phyloP scores from a whole-genome alignment of 2,329 filamentous ascomycete species.

The Neophaeococcomyces aloes region DNA sequence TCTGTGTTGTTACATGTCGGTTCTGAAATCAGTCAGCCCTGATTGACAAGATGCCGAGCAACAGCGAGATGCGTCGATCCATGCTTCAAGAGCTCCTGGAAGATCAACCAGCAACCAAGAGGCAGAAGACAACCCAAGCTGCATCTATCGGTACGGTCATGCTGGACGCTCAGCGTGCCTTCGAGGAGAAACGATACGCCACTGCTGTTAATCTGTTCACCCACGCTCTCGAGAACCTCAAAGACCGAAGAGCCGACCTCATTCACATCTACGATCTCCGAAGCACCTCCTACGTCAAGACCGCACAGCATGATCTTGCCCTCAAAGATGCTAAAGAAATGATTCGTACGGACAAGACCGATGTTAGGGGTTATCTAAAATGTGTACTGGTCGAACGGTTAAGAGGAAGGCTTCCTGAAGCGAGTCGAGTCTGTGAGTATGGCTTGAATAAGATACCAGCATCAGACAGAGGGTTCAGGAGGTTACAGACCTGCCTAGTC shows the following conservation, averaged over 20 bases:
- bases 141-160: conserved; percentile 8
- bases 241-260: conserved; percentile 4
- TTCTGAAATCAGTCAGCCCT: background rate
- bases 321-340: conserved; percentile 48
- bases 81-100: conserved; percentile 7
- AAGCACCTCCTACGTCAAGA: conserved; percentile 28
- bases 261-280: conserved; percentile 3
- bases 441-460: conserved; percentile 44
- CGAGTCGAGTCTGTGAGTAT: conserved; percentile 47
- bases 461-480: conserved; percentile 21
- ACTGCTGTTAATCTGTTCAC: background rate
- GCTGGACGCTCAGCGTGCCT: conserved; percentile 8
- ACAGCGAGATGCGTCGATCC: conserved; percentile 2
- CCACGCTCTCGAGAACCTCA: conserved; percentile 1
- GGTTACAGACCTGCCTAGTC: conserved; percentile 10
- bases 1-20: too few relatives aligned
- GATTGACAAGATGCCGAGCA: background rate
- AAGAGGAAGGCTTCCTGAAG: conserved; percentile 42
- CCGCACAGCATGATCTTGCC: conserved; percentile 40
- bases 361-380: conserved; percentile 49
- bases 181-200: conserved; percentile 10
- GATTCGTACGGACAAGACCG: conserved; percentile 41
- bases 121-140: background rate
- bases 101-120: background rate
- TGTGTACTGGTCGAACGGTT: conserved; percentile 38